Base-by-base conservation (phyloP, 2,329 filamentous ascomycete species). In the Cordyceps tenuipes region DNA sequence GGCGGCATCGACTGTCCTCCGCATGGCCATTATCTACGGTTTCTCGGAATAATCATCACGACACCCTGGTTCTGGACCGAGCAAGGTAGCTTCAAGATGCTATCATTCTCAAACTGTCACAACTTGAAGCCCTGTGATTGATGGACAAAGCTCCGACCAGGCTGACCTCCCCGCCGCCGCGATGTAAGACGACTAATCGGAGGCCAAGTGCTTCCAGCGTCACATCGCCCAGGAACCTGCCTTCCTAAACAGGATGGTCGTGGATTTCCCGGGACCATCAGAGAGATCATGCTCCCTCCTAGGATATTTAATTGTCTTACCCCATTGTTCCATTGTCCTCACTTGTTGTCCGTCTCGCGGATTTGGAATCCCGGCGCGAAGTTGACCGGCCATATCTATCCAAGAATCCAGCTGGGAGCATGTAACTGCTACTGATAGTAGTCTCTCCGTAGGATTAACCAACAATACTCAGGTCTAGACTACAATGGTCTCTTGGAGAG, bases 101-200 rank as follows among this genome's bases (percentile, higher is more conserved):
- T 13, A 9, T 12, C 8, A n/a, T 13, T 13, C 34, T 15, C 21
- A 26, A 58, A 43, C 19, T 39, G 47, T 8, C 8, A 21, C 44
- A 21, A 10, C 4, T 34, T 21, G 47, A 5, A 46, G 56, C 8
- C n/a, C 8, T 52, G 15, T 47, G 56, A 59, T 59, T 59, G 48
- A 59, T 52, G 56, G 56, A 59, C 39, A 59, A 59, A 59, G 36
- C 19, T 21, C 4, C 26, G n/a, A 31, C 12, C 41, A 46, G 44
- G 21, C 44, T 41, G 29, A 48, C 44, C 31, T 23, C 44, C 19
- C 12, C 54, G 31, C 15, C 6, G 12, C 3, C 4, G 36, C n/a
- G 44, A 29, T 48, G 54, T 48, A 17, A 57, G 43, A 47, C 54
- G 41, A 47, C 53, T 46, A 56, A 47, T 15, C 8, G 44, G 13